These are phyloP conservation scores for Chloromonas sp. DNA, from an alignment of 163 green algal genomes.

Conservation along the genomic window DNA sequence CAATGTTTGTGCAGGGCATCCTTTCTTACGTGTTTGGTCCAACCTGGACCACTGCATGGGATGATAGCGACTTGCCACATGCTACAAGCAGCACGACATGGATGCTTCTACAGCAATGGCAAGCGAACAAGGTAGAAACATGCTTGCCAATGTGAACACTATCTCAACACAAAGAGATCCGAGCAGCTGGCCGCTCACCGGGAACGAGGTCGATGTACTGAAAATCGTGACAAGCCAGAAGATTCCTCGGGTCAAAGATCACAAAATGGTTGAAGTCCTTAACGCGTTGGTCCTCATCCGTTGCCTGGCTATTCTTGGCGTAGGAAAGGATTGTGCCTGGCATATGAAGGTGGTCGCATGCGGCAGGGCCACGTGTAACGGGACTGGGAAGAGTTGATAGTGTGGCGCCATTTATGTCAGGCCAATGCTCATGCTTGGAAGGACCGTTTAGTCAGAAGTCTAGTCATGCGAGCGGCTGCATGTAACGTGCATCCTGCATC, in stretches of 20 bases:
- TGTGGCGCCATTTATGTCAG: too few relatives aligned
- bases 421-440: too few relatives aligned
- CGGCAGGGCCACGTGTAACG: not conserved
- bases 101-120: too few relatives aligned
- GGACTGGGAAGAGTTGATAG: not conserved
- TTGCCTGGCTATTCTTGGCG: constrained; percentile 51
- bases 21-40: too few relatives aligned
- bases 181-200: not conserved
- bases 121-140: too few relatives aligned
- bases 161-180: too few relatives aligned
- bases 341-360: not conserved
- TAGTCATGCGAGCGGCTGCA: not conserved
- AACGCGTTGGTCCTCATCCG: constrained; percentile 38
- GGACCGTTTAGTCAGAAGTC: too few relatives aligned
- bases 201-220: constrained; percentile 54
- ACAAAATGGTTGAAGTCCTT: constrained; percentile 81
- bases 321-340: constrained; percentile 77
- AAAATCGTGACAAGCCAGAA: constrained; percentile 79
- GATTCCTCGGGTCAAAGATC: constrained; percentile 62
- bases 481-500: not conserved
- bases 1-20: too few relatives aligned
- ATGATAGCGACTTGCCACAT: too few relatives aligned
- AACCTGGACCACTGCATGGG: too few relatives aligned
- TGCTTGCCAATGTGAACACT: too few relatives aligned
- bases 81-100: too few relatives aligned